Evolutionary conservation across 2,329 filamentous ascomycete genomes (phyloP).

Genomic region (Talaromyces albobiverticillius): DNA sequence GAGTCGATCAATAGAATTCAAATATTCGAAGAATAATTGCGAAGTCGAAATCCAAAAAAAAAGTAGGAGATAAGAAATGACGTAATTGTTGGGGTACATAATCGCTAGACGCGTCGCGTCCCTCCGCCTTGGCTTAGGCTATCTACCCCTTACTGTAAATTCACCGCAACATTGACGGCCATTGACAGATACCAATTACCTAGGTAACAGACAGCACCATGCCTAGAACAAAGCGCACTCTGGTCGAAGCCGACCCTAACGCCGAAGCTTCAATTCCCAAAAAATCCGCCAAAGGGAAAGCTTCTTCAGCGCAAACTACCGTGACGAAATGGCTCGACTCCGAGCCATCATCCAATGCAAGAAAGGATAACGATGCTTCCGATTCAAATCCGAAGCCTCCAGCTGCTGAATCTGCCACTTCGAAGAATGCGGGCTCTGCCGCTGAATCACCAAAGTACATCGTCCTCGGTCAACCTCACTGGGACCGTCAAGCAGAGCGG

Average conservation of each 20-base stretch:
- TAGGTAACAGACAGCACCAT: too few species aligned
- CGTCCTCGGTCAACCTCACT: slow-evolving; percentile 1
- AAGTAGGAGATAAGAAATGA: too few species aligned
- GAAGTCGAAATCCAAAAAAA: too few species aligned
- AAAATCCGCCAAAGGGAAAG: background rate
- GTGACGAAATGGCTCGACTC: background rate
- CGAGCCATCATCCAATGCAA: background rate
- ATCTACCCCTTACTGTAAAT: too few species aligned
- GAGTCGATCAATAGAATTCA: too few species aligned
- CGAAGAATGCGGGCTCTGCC: background rate
- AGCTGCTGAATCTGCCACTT: background rate
- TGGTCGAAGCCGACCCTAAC: background rate
- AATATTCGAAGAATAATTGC: too few species aligned
- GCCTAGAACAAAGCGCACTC: slow-evolving; percentile 7
- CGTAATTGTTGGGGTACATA: too few species aligned
- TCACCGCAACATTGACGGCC: too few species aligned
- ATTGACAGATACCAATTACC: background rate
- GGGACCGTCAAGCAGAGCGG: slow-evolving; percentile 1
- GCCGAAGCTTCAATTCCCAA: background rate
- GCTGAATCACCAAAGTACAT: slow-evolving; percentile 5
- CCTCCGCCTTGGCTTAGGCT: too few species aligned
- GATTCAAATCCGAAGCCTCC: too few species aligned
- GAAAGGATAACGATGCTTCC: background rate
- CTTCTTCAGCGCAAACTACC: background rate
- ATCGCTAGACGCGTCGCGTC: too few species aligned